Evolutionary conservation across 495 filamentous ascomycete genomes (phyloP), one percentile per base, ranked within the genome.

Genomic region (Astrothelium macrocarpum): DNA sequence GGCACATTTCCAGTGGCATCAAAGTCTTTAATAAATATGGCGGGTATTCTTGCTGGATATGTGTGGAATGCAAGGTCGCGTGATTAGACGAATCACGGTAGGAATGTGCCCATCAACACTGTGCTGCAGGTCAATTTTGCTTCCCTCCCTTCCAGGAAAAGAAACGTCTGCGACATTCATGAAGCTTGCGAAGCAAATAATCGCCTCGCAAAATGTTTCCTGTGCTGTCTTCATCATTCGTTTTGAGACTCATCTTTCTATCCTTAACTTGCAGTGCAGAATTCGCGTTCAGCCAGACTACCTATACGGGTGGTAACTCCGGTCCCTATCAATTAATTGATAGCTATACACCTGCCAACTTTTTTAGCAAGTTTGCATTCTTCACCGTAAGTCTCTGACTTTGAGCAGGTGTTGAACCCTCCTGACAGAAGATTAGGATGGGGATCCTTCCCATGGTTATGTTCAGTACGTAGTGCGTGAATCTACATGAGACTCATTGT

Each of bases 301-400:
- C 66, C 31, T 62, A 61, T 28, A 59, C 20, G 16, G 67, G 67
- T 10, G 62, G 59, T 28, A 53, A 29, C 18, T 59, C 61, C 28
- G 68, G 45, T 18, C 59, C 39, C n/a, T 71, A 71, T 46, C 20
- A 59, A 25, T 39, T 71, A 20, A 64, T 67, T 16, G 69, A 71
- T 53, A 60, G 62, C 58, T 71, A 71, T 49, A 61, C 62, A 14
- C 45, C 67, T 1, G 16, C 32, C 11, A 59, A 39, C 49, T 75
- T 75, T 62, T 71, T 75, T 49, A 49, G 66, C 62, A 71, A 71
- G 18, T 75, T 73, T 62, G 69, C 68, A 32, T 75, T 71, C 66
- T 71, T 69, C 64, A 70, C 64, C 53, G 70, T 66, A 29, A 34
- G 68, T 56, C 9, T 45, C 58, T 20, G 42, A 32, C 0, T 62